phyloP scores from a whole-genome alignment of 1,284 basidiomycete species.

The Earliella scabrosa region DNA sequence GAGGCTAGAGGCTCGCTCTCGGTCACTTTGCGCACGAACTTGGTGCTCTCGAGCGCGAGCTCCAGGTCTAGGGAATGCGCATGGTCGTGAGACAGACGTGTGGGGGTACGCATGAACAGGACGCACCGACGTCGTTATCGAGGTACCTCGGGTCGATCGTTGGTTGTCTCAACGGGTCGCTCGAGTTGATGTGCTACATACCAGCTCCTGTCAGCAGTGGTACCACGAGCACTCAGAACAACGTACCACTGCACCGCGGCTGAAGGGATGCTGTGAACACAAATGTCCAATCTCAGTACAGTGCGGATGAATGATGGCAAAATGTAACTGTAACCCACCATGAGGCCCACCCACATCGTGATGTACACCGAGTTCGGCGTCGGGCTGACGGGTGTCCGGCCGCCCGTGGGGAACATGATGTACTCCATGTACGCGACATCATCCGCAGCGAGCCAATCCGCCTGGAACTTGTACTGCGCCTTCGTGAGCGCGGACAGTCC shows the following conservation, averaged over 20 bases:
- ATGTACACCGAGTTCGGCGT: constrained; percentile 1
- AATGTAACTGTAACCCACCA: too few species aligned
- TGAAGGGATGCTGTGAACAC: background rate
- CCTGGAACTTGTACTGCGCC: constrained; percentile 13
- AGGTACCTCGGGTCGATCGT: constrained; percentile 8
- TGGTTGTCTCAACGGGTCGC: constrained; percentile 1
- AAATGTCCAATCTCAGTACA: background rate
- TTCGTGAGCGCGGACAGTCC: constrained; percentile 6
- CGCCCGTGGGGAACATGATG: constrained; percentile 12
- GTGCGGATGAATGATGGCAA: too few species aligned
- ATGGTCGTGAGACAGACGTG: too few species aligned
- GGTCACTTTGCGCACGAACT: constrained; percentile 6
- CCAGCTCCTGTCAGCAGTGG: too few species aligned
- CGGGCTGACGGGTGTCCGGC: background rate
- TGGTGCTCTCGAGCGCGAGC: constrained; percentile 5
- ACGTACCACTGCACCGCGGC: constrained; percentile 7
- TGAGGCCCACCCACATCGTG: constrained; percentile 1
- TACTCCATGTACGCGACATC: constrained; percentile 9
- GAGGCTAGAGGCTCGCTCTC: constrained; percentile 5
- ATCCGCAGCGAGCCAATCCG: constrained; percentile 4
- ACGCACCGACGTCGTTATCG: constrained; percentile 10
- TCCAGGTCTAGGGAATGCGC: constrained; percentile 12
- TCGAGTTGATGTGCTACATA: constrained; percentile 9
- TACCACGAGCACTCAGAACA: too few species aligned
- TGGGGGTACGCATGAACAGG: background rate